Base-by-base conservation (phyloP, 208 protist genomes). In the Wallacemonas sp. region DNA sequence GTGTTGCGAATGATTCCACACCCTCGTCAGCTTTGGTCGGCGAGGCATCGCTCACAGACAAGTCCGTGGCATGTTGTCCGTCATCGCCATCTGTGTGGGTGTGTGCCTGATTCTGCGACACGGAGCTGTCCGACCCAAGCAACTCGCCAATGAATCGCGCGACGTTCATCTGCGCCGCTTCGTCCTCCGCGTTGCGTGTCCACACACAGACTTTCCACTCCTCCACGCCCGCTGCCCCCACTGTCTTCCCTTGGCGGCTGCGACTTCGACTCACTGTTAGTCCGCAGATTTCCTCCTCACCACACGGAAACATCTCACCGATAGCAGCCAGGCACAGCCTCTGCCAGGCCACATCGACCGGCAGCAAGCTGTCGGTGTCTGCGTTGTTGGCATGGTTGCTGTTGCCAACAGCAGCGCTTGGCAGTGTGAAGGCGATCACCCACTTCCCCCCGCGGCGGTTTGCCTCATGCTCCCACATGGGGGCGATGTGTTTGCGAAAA, bases 401-500 rank as follows among this genome's bases (percentile, higher is more conserved):
- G 4, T 58, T 17, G 11, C 55, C 42, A 26, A 38, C 22, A 11
- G 28, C 33, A 17, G 39, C 62, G 31, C 22, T 34, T 19, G 31
- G 41, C 2, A 51, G 31, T 1, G 69, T 68, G 51, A 96, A 94
- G 17, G 78, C 51, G 15, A 90, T 58, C 11, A 95, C 76, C 91
- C 91, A 97, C 67, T 91, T 87, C 0, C 92, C 92, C 1, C 92
- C 90, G 0, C 88, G 79, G 5, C 88, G 81, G 70, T 96, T 95
- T 38, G 88, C 88, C 75, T 93, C 88, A 61, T 96, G 88, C 61
- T 97, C 92, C 90, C 92, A 97, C 84, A 95, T 93, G 19, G 92
- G 92, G 8, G 86, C 81, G 51, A 97, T 93, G 75, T 93, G 75
- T 34, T 91, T 83, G 68, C 87, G 86, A 55, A 97, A 93, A 22